Conservation (phyloP, 345 rosid species). For the Abelmoschus esculentus region DNA sequence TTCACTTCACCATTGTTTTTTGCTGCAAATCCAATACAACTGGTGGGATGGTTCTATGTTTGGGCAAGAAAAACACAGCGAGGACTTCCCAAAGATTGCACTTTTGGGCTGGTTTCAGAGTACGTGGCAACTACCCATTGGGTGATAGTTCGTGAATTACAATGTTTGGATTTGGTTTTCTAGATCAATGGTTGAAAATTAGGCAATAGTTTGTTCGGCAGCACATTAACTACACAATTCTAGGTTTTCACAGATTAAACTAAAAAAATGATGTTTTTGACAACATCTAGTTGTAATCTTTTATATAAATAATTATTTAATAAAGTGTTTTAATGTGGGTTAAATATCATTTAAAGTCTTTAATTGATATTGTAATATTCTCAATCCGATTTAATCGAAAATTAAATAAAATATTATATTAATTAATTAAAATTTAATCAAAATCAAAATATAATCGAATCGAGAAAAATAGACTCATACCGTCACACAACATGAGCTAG, state of each 20-base stretch:
- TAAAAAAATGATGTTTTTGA: not conserved
- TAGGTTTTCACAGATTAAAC: not conserved
- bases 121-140: not conserved
- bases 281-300: too few species aligned
- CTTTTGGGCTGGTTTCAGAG: not conserved
- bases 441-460: too few species aligned
- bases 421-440: too few species aligned
- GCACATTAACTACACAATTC: not conserved
- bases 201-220: not conserved
- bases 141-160: not conserved
- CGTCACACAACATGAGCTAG: too few species aligned
- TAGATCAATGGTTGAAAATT: not conserved
- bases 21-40: not conserved
- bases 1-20: not conserved
- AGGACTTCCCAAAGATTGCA: not conserved
- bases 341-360: too few species aligned
- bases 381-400: too few species aligned
- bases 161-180: not conserved
- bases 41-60: not conserved
- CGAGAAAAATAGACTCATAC: too few species aligned
- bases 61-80: not conserved
- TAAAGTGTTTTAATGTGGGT: too few species aligned
- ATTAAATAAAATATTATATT: too few species aligned
- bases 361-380: too few species aligned
- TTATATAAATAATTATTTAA: too few species aligned